Evolutionary conservation across 2,329 filamentous ascomycete species (phyloP), one percentile per base, ranked within the genome.

Genomic region (Colletotrichum limetticola): DNA sequence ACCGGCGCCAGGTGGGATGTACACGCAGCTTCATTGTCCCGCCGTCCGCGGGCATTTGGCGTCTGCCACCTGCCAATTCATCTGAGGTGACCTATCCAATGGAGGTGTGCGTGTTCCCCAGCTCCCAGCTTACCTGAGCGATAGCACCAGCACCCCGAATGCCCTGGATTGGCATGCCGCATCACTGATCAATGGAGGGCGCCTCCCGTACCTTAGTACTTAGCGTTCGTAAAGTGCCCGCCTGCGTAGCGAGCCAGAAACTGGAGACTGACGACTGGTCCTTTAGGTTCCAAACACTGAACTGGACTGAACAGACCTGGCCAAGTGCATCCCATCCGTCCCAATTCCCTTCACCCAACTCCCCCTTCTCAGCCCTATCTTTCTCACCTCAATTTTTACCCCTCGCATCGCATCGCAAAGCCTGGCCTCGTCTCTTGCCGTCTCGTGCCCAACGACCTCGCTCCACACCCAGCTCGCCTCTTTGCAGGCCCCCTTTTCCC

Each of bases 351-450:
- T 73, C 71, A 73, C 71, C 52, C 71, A 74, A 63, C 63, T 72
- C 56, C 68, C 62, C 76, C 62, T 59, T 74, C 75, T 78, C 78
- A 79, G 78, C 78, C 78, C 76, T 79, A 78, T 73, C 74, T 76
- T 72, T 72, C 72, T 65, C 68, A 56, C 68, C 53, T 73, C 65
- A 77, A 74, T 71, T 73, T 68, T 76, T 75, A 59, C 68, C 63
- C 64, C 71, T 74, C 66, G 64, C 70, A 59, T 73, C 59, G 61
- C 70, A 55, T 65, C 61, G 56, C 66, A 52, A 70, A 64, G 32
- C 65, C 66, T 61, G 55, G 37, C 49, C 66, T 65, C 62, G 63
- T 71, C 62, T 57, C 64, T 46, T 55, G 37, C 58, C 61, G 65
- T 73, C 72, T 69, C 61, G 69, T 74, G 65, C 65, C 28, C 72